phyloP scores from a whole-genome alignment of 768 basidiomycete genomes.

The Boletus insuetus region DNA sequence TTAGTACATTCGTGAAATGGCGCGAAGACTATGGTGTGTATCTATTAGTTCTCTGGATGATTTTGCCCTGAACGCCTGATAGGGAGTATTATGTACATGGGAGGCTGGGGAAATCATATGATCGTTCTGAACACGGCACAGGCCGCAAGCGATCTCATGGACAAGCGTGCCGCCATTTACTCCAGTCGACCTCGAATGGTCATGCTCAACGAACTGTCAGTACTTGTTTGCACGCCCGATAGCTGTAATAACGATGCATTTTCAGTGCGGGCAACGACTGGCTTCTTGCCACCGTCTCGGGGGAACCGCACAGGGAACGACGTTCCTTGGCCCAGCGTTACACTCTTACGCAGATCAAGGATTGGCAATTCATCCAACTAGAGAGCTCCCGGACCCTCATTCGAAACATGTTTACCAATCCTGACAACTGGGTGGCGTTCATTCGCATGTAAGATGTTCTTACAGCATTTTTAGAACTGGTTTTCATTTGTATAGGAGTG shows the following conservation, averaged over 20 bases:
- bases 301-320: constrained; percentile 8
- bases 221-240: background rate
- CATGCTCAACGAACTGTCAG: constrained; percentile 6
- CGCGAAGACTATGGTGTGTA: background rate
- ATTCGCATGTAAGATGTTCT: constrained; percentile 1
- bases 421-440: background rate
- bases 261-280: background rate
- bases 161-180: constrained; percentile 3
- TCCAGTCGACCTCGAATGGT: background rate
- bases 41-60: background rate
- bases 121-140: background rate
- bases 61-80: background rate
- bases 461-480: too few species aligned
- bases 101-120: background rate
- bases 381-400: constrained; percentile 4
- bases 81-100: background rate
- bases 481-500: background rate
- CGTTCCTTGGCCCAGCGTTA: constrained; percentile 11
- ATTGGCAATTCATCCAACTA: constrained; percentile 13
- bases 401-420: background rate
- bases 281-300: background rate
- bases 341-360: constrained; percentile 9
- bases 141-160: constrained; percentile 2
- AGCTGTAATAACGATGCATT: background rate
- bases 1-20: background rate